These are phyloP conservation scores for Emmonsia crescens DNA, from an alignment of 2,329 filamentous ascomycete genomes.

Conservation along the genomic window DNA sequence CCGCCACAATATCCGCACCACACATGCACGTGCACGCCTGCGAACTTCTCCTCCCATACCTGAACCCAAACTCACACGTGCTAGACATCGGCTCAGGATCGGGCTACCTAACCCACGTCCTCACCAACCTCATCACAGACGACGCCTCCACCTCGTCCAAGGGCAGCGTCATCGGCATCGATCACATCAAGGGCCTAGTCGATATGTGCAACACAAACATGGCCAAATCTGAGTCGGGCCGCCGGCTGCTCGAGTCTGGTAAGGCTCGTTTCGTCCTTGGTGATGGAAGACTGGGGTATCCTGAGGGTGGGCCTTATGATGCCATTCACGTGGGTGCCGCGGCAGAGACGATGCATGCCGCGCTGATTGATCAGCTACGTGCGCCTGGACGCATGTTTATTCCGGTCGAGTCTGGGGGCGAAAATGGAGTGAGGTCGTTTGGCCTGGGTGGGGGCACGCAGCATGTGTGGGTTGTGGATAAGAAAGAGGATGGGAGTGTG, in stretches of 20 bases:
- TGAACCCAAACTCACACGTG: conserved; percentile 46
- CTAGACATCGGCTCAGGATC: conserved; percentile 67
- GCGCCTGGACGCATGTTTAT: conserved; percentile 63
- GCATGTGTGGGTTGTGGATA: conserved; percentile 54
- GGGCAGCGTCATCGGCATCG: conserved; percentile 56
- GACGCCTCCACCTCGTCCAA: conserved; percentile 18
- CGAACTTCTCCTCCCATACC: conserved; percentile 50
- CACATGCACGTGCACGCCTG: conserved; percentile 61
- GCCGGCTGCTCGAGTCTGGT: conserved; percentile 49
- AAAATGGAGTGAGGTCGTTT: conserved; percentile 15
- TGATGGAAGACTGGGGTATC: conserved; percentile 61
- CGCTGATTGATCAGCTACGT: conserved; percentile 65
- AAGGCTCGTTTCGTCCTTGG: conserved; percentile 62
- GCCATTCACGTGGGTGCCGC: conserved; percentile 93
- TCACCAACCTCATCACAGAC: conserved; percentile 60
- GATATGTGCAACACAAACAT: conserved; percentile 57
- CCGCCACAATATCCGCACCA: conserved; percentile 60
- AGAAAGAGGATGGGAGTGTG: conserved; percentile 47
- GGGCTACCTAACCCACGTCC: conserved; percentile 77
- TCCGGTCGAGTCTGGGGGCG: conserved; percentile 44
- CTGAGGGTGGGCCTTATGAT: conserved; percentile 58
- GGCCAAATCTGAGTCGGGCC: conserved; percentile 49
- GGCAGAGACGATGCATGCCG: conserved; percentile 59
- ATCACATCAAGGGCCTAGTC: conserved; percentile 57
- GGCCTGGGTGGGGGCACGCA: conserved; percentile 31